Conservation (phyloP, 768 basidiomycete genomes). For the Peribolospora baueri region DNA sequence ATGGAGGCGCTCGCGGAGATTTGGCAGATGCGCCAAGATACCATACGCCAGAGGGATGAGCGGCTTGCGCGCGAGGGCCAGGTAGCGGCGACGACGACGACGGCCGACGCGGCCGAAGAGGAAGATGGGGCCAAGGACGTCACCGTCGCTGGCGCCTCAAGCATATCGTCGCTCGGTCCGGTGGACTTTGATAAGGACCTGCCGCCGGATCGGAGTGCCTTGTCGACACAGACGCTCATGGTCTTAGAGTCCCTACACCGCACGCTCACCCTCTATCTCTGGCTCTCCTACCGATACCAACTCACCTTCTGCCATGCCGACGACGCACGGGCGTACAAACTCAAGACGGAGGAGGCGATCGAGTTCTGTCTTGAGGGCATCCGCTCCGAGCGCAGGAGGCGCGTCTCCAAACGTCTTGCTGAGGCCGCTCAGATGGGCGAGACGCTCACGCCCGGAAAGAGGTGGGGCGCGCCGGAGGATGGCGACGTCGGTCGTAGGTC, state of each 20-base stretch:
- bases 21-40: constrained; percentile 18
- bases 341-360: constrained; percentile 38
- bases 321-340: constrained; percentile 32
- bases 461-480: no score
- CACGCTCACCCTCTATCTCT: constrained; percentile 50
- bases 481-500: no score
- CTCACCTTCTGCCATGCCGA: constrained; percentile 39
- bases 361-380: constrained; percentile 28
- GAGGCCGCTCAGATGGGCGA: no score
- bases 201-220: background rate
- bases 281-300: constrained; percentile 49
- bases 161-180: no score
- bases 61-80: background rate
- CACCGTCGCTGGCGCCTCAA: background rate
- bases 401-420: no score
- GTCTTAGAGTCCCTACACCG: constrained; percentile 53
- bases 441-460: no score
- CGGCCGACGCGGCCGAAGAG: background rate
- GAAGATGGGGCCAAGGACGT: background rate
- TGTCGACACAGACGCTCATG: constrained; percentile 8
- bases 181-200: background rate
- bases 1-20: constrained; percentile 25
- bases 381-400: background rate
- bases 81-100: background rate
- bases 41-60: constrained; percentile 10